Conservation (phyloP, 164 flowering plant genomes). For the Stephania japonica region DNA sequence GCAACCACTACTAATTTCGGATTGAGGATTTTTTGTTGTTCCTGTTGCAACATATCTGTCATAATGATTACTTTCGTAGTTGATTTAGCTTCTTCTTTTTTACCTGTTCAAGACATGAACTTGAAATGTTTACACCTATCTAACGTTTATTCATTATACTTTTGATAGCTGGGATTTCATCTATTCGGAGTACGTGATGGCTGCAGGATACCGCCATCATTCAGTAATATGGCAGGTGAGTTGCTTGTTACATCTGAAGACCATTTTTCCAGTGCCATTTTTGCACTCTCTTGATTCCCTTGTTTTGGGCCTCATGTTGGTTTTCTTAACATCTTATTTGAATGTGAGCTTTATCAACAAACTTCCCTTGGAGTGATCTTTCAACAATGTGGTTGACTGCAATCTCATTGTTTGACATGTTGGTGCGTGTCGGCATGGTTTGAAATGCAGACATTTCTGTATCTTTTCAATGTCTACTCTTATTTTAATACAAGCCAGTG, state of each 20-base stretch:
- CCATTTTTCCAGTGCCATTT: not conserved
- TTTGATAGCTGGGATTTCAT: conserved; percentile 93
- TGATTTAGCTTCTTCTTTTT: not conserved
- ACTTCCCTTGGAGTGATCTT: not conserved
- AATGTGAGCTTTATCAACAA: not conserved
- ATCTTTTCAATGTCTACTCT: not conserved
- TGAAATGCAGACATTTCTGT: not conserved
- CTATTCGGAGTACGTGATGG: conserved; percentile 98
- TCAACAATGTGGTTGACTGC: not conserved
- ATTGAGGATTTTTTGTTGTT: no score
- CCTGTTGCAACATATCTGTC: no score
- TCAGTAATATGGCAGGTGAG: conserved; percentile 89
- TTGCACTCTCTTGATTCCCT: not conserved
- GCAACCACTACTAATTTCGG: no score
- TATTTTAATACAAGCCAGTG: not conserved
- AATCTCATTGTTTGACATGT: not conserved
- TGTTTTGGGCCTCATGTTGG: not conserved
- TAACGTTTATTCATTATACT: not conserved
- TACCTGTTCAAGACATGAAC: not conserved
- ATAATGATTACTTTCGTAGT: not conserved
- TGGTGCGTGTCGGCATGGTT: not conserved
- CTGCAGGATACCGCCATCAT: conserved; percentile 80
- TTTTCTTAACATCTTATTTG: not conserved
- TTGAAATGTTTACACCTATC: not conserved
- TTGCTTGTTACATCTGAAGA: not conserved